phyloP scores from a whole-genome alignment of 2,329 filamentous ascomycete genomes.

The Aspergillus pseudonomiae region DNA sequence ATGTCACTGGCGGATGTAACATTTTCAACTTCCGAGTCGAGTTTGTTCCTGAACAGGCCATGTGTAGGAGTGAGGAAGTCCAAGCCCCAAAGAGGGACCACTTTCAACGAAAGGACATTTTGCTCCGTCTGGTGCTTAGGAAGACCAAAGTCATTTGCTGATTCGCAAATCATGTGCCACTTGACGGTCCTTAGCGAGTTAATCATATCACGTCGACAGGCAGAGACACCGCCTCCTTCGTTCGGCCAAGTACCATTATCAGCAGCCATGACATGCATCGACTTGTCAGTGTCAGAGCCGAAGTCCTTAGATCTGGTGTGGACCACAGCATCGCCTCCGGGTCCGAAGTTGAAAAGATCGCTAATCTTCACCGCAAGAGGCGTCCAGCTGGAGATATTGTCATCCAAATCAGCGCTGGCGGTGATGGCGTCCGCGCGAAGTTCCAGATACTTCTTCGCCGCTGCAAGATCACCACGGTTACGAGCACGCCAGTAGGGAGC shows the following conservation, averaged over 20 bases:
- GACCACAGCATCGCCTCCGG: slow-evolving; percentile 56
- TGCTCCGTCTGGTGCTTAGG: slow-evolving; percentile 60
- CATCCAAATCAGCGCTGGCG: slow-evolving; percentile 55
- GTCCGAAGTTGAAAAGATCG: slow-evolving; percentile 56
- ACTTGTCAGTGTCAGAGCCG: slow-evolving; percentile 52
- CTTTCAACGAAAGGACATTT: slow-evolving; percentile 58
- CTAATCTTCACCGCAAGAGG: slow-evolving; percentile 55
- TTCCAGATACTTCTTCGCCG: slow-evolving; percentile 49
- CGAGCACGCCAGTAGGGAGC: slow-evolving; percentile 51
- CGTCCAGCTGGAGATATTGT: slow-evolving; percentile 57
- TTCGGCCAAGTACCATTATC: slow-evolving; percentile 59
- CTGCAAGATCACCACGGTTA: slow-evolving; percentile 46
- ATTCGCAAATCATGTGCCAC: slow-evolving; percentile 59
- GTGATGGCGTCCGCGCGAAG: slow-evolving; percentile 54
- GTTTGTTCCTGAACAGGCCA: slow-evolving; percentile 57
- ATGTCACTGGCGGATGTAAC: slow-evolving; percentile 49
- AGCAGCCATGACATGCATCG: slow-evolving; percentile 55
- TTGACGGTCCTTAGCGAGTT: slow-evolving; percentile 57
- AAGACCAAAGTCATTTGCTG: slow-evolving; percentile 58
- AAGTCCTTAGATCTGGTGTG: slow-evolving; percentile 53
- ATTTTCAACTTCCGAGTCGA: slow-evolving; percentile 55
- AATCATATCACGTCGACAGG: slow-evolving; percentile 59
- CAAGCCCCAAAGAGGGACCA: slow-evolving; percentile 59
- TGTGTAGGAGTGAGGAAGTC: slow-evolving; percentile 57
- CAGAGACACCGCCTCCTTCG: slow-evolving; percentile 58